These are phyloP conservation scores for Ophiostoma pallidulum DNA, from an alignment of 2,329 filamentous ascomycete species.

Conservation along the genomic window DNA sequence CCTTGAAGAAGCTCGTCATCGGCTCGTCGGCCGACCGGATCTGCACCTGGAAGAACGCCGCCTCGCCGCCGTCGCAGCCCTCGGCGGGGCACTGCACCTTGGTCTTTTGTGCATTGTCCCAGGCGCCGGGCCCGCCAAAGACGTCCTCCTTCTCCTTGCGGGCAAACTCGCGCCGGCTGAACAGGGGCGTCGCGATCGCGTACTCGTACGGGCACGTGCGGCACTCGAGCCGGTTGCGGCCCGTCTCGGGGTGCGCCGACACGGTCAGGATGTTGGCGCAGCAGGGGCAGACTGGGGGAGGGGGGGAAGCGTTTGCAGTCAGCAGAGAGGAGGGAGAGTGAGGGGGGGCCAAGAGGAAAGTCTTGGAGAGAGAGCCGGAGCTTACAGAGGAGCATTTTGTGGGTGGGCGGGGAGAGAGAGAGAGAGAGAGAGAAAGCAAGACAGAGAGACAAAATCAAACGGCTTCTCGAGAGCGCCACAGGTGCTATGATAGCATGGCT, in stretches of 20 bases:
- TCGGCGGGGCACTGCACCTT: constrained; percentile 74
- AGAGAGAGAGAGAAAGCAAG: neutral
- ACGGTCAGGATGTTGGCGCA: constrained; percentile 80
- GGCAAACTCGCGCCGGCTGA: constrained; percentile 73
- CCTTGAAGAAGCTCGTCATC: constrained; percentile 94
- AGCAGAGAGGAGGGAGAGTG: too few relatives aligned
- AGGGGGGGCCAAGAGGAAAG: too few relatives aligned
- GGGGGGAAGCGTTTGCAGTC: neutral
- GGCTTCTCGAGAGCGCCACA: too few relatives aligned
- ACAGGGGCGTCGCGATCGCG: constrained; percentile 68
- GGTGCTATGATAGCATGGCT: too few relatives aligned
- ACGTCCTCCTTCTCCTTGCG: constrained; percentile 84
- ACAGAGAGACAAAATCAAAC: neutral
- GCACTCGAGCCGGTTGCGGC: constrained; percentile 81
- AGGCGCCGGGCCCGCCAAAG: constrained; percentile 77
- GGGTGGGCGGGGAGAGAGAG: constrained; percentile 13
- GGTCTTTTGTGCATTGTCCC: constrained; percentile 85
- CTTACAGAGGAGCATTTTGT: constrained; percentile 59
- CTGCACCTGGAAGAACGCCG: constrained; percentile 94
- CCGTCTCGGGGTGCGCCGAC: constrained; percentile 41
- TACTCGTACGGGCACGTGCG: constrained; percentile 92
- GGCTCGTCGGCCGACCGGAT: constrained; percentile 97
- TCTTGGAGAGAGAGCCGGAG: too few relatives aligned
- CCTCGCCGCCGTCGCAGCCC: constrained; percentile 70
- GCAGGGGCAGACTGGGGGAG: constrained; percentile 60